Evolutionary conservation across 768 basidiomycete genomes (phyloP).

Genomic region (Harrya chromipes): DNA sequence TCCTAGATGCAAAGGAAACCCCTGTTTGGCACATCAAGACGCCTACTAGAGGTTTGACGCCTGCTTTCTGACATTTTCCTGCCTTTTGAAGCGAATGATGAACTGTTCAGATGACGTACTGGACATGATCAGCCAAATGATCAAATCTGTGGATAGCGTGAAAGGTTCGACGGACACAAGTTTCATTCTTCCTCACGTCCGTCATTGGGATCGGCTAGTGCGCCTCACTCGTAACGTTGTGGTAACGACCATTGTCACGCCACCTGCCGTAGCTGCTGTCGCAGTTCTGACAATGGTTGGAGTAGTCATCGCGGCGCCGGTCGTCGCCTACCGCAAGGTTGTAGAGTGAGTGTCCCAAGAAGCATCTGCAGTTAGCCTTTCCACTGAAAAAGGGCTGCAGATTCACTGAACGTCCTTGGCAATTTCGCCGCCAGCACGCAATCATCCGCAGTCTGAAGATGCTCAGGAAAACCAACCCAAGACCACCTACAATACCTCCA

Average conservation of each 20-base stretch:
- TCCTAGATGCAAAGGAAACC: background rate
- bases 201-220: slow-evolving; percentile 8
- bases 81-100: background rate
- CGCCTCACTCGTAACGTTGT: background rate
- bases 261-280: background rate
- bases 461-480: background rate
- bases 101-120: slow-evolving; percentile 5
- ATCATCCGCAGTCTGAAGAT: slow-evolving; percentile 6
- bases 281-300: background rate
- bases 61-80: too few species aligned
- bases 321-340: background rate
- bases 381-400: background rate
- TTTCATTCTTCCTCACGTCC: slow-evolving; percentile 5
- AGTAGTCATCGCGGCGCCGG: background rate
- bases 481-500: background rate
- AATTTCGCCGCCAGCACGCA: background rate
- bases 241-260: slow-evolving; percentile 2
- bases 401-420: slow-evolving; percentile 2
- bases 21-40: background rate
- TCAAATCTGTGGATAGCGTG: slow-evolving; percentile 9
- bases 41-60: background rate
- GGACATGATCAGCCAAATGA: slow-evolving; percentile 5
- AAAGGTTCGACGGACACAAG: slow-evolving; percentile 3
- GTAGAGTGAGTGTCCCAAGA: background rate
- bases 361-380: background rate